These are phyloP conservation scores for Skeletonema marinoi DNA, from an alignment of 108 stramenopile genomes.

Conservation along the genomic window DNA sequence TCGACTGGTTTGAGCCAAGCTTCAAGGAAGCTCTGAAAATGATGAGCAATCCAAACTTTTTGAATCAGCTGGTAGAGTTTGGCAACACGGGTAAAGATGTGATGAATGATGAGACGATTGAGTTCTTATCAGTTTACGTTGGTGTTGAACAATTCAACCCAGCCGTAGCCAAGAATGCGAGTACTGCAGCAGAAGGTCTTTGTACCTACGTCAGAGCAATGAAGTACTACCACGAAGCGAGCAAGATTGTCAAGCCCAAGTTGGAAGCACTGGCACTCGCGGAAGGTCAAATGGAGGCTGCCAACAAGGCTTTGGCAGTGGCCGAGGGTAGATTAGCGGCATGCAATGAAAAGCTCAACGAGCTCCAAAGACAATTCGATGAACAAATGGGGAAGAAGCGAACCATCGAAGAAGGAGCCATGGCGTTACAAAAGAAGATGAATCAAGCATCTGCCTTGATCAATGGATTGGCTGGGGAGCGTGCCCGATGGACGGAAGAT, in stretches of 20 bases:
- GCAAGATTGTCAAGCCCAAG: slow-evolving; percentile 94
- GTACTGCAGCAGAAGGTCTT: slow-evolving; percentile 87
- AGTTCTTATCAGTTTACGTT: slow-evolving; percentile 85
- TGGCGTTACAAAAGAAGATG: slow-evolving; percentile 84
- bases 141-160: slow-evolving; percentile 74
- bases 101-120: slow-evolving; percentile 93
- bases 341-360: slow-evolving; percentile 70
- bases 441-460: slow-evolving; percentile 86
- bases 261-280: slow-evolving; percentile 87
- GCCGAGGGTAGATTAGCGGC: slow-evolving; percentile 75
- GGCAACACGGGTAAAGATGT: slow-evolving; percentile 79
- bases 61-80: slow-evolving; percentile 79
- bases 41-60: slow-evolving; percentile 82
- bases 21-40: slow-evolving; percentile 80
- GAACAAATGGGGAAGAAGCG: slow-evolving; percentile 79
- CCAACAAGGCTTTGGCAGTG: slow-evolving; percentile 74
- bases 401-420: slow-evolving; percentile 82
- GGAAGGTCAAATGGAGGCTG: slow-evolving; percentile 85
- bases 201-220: slow-evolving; percentile 91
- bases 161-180: slow-evolving; percentile 85
- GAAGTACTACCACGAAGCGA: slow-evolving; percentile 90
- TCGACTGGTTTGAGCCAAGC: slow-evolving; percentile 82
- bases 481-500: slow-evolving; percentile 87
- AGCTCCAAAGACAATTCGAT: slow-evolving; percentile 83
- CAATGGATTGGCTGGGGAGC: slow-evolving; percentile 85